These are phyloP conservation scores for Alliaria petiolata DNA, from an alignment of 345 rosid species.

Conservation along the genomic window DNA sequence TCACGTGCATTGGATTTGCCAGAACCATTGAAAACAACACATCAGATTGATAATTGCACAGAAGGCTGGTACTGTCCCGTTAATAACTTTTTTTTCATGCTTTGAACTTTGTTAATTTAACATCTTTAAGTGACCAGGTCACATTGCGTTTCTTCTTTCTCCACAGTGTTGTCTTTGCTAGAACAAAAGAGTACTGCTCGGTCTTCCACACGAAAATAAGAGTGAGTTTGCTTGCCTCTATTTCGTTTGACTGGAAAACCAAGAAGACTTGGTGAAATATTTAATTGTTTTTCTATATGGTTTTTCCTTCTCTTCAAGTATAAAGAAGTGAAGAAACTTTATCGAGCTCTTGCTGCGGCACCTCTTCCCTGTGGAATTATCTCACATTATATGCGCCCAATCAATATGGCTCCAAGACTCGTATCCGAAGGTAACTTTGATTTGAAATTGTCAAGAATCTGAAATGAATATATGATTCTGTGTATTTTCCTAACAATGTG, in stretches of 20 bases:
- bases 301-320: constrained; percentile 39
- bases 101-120: not conserved
- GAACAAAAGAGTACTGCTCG: constrained; percentile 77
- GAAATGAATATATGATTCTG: too few species aligned
- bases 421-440: constrained; percentile 60
- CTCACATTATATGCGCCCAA: constrained; percentile 89
- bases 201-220: constrained; percentile 72
- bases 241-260: not conserved
- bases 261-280: not conserved
- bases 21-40: constrained; percentile 71
- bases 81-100: not conserved
- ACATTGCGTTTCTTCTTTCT: not conserved
- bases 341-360: constrained; percentile 80
- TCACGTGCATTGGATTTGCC: constrained; percentile 66
- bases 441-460: too few species aligned
- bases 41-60: constrained; percentile 96
- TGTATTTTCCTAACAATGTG: not conserved
- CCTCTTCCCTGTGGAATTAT: constrained; percentile 72
- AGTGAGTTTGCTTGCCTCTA: constrained; percentile 39
- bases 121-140: not conserved
- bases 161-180: constrained; percentile 77
- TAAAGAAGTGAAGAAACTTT: constrained; percentile 79
- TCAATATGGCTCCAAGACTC: constrained; percentile 78
- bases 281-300: not conserved
- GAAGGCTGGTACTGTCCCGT: constrained; percentile 74